phyloP scores from a whole-genome alignment of 441 rosid genomes.

The Bruguiera hainesii region DNA sequence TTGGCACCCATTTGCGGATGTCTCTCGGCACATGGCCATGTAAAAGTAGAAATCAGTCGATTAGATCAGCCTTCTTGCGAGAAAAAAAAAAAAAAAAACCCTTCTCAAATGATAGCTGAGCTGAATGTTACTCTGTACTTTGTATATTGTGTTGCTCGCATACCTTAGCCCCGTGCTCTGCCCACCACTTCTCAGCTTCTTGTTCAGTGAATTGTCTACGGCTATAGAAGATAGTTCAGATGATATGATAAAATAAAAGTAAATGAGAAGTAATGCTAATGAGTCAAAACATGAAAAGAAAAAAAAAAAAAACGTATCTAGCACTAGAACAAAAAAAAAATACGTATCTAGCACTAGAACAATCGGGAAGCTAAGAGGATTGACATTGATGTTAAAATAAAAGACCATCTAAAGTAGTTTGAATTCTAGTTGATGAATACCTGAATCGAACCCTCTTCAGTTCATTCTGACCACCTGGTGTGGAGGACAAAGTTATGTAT shows the following conservation, averaged over 20 bases:
- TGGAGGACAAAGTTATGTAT: conserved; percentile 55
- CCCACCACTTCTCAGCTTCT: conserved; percentile 90
- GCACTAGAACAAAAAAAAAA: not conserved
- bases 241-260: too few species aligned
- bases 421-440: conserved; percentile 32
- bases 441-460: conserved; percentile 89
- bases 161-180: conserved; percentile 55
- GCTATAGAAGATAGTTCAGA: conserved; percentile 32
- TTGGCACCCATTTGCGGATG: too few species aligned
- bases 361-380: not conserved
- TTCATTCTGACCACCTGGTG: conserved; percentile 63
- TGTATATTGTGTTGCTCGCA: conserved; percentile 56
- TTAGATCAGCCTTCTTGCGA: conserved; percentile 5
- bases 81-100: not conserved
- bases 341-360: not conserved
- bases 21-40: not conserved
- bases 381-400: not conserved
- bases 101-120: not conserved
- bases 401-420: not conserved
- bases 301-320: not conserved
- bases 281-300: not conserved
- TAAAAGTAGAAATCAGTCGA: not conserved
- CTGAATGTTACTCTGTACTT: conserved; percentile 23
- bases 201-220: conserved; percentile 68
- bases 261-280: too few species aligned